Evolutionary conservation across 2,329 filamentous ascomycete genomes (phyloP), one percentile per base, ranked within the genome.

Genomic region (Dactylella cylindrospora): DNA sequence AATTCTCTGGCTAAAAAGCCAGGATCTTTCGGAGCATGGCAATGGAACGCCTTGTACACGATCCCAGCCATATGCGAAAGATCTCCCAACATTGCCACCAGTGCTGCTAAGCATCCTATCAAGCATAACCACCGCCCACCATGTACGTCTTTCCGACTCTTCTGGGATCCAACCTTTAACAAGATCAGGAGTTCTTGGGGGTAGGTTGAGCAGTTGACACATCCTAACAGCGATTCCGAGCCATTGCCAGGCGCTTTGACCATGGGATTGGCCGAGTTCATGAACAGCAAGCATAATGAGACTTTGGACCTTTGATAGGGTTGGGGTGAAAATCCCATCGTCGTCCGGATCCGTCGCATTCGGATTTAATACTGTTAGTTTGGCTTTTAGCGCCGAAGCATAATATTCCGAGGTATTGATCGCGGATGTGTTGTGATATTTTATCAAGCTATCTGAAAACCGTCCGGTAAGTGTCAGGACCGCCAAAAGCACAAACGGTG

Each of bases 91-190:
- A 15, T 44, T 57, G 19, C 45, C 51, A 6, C 39, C 52, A 2
- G 59, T 57, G 28, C 51, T 64, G 31, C 59, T 64, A 13, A 64
- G 41, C 59, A 64, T 64, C 2, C 84, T 80, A 70, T 89, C 85
- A 66, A 89, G 76, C 45, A 88, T 82, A 57, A 86, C 83, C 68
- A 84, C 87, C 67, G 84, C 86, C 75, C 85, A 88, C 75, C 88
- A 85, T 0, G 85, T 87, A 5, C 86, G 79, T 20, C 85, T 77
- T 60, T 78, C 76, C 9, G 84, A 79, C 70, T 89, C 85, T 54
- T 80, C 81, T 28, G 79, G 74, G 17, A 84, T 79, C 39, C 80
- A 78, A 12, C 74, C 71, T 26, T 70, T 72, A 3, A 62, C 57
- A n/a, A 62, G 36, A 12, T 72, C 71, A 22, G 59, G 66, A 20